Conservation (phyloP, 306 rosid species). For the Vigna hirtella region DNA sequence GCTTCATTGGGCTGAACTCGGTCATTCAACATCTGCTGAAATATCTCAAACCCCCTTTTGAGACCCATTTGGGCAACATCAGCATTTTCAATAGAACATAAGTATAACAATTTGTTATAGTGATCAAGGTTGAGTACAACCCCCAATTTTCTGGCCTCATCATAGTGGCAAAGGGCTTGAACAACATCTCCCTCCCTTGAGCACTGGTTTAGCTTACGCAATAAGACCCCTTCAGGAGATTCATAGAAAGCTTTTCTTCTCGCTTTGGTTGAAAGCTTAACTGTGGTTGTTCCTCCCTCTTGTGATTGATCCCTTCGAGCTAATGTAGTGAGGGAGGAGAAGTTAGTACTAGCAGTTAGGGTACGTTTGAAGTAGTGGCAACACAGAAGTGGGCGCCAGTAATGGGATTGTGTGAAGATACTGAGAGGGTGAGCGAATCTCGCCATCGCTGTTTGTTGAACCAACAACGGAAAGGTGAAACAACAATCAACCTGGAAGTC, state of each 20-base stretch:
- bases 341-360: neutral
- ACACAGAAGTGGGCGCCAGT: slow-evolving; percentile 45
- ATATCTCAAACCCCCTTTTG: slow-evolving; percentile 80
- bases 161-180: slow-evolving; percentile 77
- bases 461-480: neutral
- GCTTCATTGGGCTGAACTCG: slow-evolving; percentile 76
- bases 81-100: slow-evolving; percentile 59
- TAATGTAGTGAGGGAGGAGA: slow-evolving; percentile 42
- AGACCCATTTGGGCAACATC: slow-evolving; percentile 41
- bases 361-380: slow-evolving; percentile 25
- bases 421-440: slow-evolving; percentile 59
- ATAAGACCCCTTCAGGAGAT: slow-evolving; percentile 65
- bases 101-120: slow-evolving; percentile 68
- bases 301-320: slow-evolving; percentile 44
- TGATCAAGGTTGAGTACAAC: slow-evolving; percentile 58
- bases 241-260: slow-evolving; percentile 55
- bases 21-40: slow-evolving; percentile 69
- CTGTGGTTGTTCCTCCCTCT: neutral
- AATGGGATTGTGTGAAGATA: slow-evolving; percentile 47
- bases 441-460: slow-evolving; percentile 22
- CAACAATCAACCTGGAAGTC: neutral
- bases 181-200: slow-evolving; percentile 60
- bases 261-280: slow-evolving; percentile 45
- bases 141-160: slow-evolving; percentile 62
- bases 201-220: slow-evolving; percentile 56